phyloP scores from a whole-genome alignment of 352 stramenopile species.

The Pythium vanterpoolii region DNA sequence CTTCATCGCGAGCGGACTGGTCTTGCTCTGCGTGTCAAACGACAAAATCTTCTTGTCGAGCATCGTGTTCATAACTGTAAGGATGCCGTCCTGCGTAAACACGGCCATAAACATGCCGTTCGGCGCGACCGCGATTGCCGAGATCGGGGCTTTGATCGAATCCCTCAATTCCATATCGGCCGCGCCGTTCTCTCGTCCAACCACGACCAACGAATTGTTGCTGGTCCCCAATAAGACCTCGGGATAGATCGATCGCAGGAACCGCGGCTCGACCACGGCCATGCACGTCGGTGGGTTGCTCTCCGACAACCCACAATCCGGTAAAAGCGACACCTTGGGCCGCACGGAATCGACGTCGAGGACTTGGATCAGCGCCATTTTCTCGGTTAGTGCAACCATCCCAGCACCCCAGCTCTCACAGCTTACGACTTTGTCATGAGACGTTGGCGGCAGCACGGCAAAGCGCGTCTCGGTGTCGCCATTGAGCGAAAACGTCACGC shows the following conservation, averaged over 20 bases:
- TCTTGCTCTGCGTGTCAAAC: slow-evolving; percentile 86
- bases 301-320: slow-evolving; percentile 69
- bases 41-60: slow-evolving; percentile 94
- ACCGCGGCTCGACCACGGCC: slow-evolving; percentile 90
- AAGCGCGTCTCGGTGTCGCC: slow-evolving; percentile 78
- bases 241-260: slow-evolving; percentile 87
- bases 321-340: slow-evolving; percentile 69
- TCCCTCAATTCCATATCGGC: slow-evolving; percentile 85
- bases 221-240: slow-evolving; percentile 93
- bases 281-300: slow-evolving; percentile 84
- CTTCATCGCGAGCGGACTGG: slow-evolving; percentile 66
- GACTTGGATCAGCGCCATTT: slow-evolving; percentile 79
- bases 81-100: slow-evolving; percentile 91
- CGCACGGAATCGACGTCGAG: slow-evolving; percentile 77
- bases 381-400: slow-evolving; percentile 76
- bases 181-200: slow-evolving; percentile 62
- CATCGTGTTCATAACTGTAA: slow-evolving; percentile 95
- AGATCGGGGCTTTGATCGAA: slow-evolving; percentile 85
- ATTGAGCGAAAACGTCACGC: slow-evolving; percentile 63
- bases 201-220: slow-evolving; percentile 86
- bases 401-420: slow-evolving; percentile 73
- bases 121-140: slow-evolving; percentile 90
- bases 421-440: slow-evolving; percentile 76
- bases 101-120: slow-evolving; percentile 96
- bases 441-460: slow-evolving; percentile 50